Conservation (phyloP, 768 basidiomycete genomes). For the Auriscalpium microsporum region DNA sequence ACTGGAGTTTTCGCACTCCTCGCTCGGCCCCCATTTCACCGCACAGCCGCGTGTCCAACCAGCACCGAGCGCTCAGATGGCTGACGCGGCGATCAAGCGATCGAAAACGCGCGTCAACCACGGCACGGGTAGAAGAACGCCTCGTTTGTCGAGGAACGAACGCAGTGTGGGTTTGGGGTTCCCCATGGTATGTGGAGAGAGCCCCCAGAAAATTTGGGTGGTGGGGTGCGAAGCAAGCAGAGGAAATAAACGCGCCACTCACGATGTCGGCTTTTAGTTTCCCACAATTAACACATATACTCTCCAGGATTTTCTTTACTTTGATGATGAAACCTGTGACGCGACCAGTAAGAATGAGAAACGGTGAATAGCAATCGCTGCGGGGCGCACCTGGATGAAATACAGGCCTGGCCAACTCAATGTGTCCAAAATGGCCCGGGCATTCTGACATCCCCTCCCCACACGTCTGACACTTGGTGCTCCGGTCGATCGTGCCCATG, state of each 20-base stretch:
- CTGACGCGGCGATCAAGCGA: constrained; percentile 89
- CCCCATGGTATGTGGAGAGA: constrained; percentile 85
- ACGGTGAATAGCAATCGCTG: neutral
- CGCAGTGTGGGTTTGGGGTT: constrained; percentile 92
- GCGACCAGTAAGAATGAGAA: neutral
- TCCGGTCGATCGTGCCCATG: constrained; percentile 95
- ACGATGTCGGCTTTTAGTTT: constrained; percentile 96
- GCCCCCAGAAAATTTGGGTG: constrained; percentile 97
- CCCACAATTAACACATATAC: constrained; percentile 97
- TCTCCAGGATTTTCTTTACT: constrained; percentile 99
- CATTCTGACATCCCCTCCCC: constrained; percentile 99
- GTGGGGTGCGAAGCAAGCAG: constrained; percentile 89
- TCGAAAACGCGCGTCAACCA: constrained; percentile 80
- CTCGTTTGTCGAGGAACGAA: constrained; percentile 69
- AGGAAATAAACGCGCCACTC: constrained; percentile 71
- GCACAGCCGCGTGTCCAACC: constrained; percentile 82
- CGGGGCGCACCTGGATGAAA: constrained; percentile 81
- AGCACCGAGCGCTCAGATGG: constrained; percentile 58
- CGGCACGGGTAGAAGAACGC: constrained; percentile 75
- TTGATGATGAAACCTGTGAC: constrained; percentile 85
- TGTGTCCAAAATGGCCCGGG: constrained; percentile 98
- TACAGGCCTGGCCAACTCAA: constrained; percentile 94
- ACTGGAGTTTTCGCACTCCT: constrained; percentile 68
- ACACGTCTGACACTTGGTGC: constrained; percentile 99
- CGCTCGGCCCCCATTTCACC: constrained; percentile 99